Evolutionary conservation across 805 yeast genomes (phyloP).

Genomic region (Candida loeiensis): DNA sequence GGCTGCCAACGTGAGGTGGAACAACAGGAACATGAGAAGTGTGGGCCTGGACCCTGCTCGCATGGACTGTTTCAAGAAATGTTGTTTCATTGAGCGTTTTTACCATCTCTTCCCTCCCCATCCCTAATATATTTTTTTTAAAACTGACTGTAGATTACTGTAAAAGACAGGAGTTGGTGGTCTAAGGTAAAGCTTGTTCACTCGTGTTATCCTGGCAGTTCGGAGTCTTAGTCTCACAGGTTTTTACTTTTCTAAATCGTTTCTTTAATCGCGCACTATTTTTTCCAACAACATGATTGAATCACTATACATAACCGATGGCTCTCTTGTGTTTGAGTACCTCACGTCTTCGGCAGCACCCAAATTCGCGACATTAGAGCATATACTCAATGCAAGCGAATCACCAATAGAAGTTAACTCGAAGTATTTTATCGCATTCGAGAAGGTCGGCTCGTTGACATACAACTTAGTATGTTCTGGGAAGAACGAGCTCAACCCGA

Average conservation of each 20-base stretch:
- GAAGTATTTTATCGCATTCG: slow-evolving; percentile 27
- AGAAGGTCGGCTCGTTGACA: slow-evolving; percentile 19
- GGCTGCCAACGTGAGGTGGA: slow-evolving; percentile 6
- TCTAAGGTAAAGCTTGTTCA: background rate
- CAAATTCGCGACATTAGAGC: slow-evolving; percentile 25
- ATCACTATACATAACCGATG: slow-evolving; percentile 41
- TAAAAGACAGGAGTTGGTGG: too few species aligned
- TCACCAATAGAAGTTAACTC: slow-evolving; percentile 28
- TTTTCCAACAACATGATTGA: slow-evolving; percentile 29
- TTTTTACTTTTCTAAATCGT: background rate
- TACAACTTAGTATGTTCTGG: slow-evolving; percentile 28
- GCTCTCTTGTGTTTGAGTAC: slow-evolving; percentile 35
- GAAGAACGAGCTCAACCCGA: slow-evolving; percentile 38
- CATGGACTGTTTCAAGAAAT: slow-evolving; percentile 1
- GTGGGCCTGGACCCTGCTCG: slow-evolving; percentile 5
- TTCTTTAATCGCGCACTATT: background rate
- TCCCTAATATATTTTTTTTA: slow-evolving; percentile 4
- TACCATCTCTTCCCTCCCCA: slow-evolving; percentile 6
- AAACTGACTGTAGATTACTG: background rate
- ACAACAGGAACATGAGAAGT: slow-evolving; percentile 3
- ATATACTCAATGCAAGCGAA: slow-evolving; percentile 11
- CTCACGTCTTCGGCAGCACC: slow-evolving; percentile 31
- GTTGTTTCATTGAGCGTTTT: slow-evolving; percentile 2
- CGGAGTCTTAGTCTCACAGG: too few species aligned
- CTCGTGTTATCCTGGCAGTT: too few species aligned